Conservation (phyloP, 169 alveolate species). For the Plasmodium yoelii region DNA sequence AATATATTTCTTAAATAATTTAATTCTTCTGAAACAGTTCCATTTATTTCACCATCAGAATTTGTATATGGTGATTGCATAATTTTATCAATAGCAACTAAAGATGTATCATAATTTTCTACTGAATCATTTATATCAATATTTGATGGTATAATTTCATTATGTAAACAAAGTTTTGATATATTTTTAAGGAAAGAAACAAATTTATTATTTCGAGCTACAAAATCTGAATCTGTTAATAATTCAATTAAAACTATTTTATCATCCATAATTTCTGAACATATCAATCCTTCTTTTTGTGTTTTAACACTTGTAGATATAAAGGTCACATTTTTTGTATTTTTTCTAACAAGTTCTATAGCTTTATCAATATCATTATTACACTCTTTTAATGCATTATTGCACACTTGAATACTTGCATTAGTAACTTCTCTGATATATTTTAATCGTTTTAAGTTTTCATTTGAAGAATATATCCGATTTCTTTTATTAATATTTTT, state of each 20-base stretch:
- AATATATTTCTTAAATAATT: constrained; percentile 62
- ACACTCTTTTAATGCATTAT: constrained; percentile 53
- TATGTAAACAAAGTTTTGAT: background rate
- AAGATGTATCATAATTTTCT: background rate
- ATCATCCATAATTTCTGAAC: constrained; percentile 16
- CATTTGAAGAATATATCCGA: constrained; percentile 11
- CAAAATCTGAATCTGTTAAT: constrained; percentile 69
- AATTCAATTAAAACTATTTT: constrained; percentile 27
- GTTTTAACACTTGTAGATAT: constrained; percentile 51
- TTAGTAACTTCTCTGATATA: constrained; percentile 60
- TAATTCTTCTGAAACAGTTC: constrained; percentile 45
- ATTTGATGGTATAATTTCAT: background rate
- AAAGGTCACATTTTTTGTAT: constrained; percentile 16
- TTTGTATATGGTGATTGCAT: constrained; percentile 29
- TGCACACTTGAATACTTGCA: constrained; percentile 70
- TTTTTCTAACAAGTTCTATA: constrained; percentile 45
- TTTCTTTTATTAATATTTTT: background rate
- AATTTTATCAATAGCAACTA: background rate
- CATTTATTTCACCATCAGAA: background rate
- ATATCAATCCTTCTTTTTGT: constrained; percentile 50
- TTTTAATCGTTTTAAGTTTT: constrained; percentile 34
- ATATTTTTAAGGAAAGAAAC: constrained; percentile 19
- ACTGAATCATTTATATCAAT: background rate
- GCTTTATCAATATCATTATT: constrained; percentile 55
- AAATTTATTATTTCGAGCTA: constrained; percentile 34